Evolutionary conservation across 2,329 filamentous ascomycete genomes (phyloP), one percentile per base, ranked within the genome.

Genomic region (Apiospora kogelbergensis): DNA sequence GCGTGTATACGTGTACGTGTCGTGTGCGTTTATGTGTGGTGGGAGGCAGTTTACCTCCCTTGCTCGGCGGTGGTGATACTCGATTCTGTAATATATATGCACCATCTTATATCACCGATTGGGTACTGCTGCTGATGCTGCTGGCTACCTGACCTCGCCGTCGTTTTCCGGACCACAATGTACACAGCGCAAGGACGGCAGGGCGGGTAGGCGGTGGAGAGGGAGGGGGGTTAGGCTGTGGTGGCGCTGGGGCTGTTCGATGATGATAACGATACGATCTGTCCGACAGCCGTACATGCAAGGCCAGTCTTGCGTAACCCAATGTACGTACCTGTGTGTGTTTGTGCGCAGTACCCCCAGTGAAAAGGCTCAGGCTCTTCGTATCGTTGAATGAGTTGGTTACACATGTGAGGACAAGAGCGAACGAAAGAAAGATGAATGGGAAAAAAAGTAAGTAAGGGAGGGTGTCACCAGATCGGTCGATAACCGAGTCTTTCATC

Each of bases 401-500:
- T 37, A 37, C 53, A 60, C 30, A 7, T 9, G n/a, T 30, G 48
- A n/a, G 22, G 22, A 48, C 40, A 5, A 10, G 10, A 37, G 20
- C n/a, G n/a, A 3, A 33, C 33, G 9, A 57, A 33, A 33, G 24
- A 26, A 13, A 11, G 22, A 48, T 4, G 22, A 30, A 7, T n/a
- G n/a, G n/a, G 6, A n/a, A n/a, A 22, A 37, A 37, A 37, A 60
- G 53, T n/a, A 60, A 22, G 53, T 17, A 37, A 37, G 53, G 53
- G 53, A 60, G 53, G 53, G 53, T 60, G 20, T 60, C 53, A 60
- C 30, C 30, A 60, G 53, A 60, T 60, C 30, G 30, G 53, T 60
- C 30, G 76, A 77, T 77, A 77, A 71, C 75, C 75, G 76, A 75
- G 71, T 44, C 71, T 71, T 33, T n/a, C 30, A 60, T 60, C 53